Evolutionary conservation across 2,329 filamentous ascomycete species (phyloP).

Genomic region (Byssothecium circinans): DNA sequence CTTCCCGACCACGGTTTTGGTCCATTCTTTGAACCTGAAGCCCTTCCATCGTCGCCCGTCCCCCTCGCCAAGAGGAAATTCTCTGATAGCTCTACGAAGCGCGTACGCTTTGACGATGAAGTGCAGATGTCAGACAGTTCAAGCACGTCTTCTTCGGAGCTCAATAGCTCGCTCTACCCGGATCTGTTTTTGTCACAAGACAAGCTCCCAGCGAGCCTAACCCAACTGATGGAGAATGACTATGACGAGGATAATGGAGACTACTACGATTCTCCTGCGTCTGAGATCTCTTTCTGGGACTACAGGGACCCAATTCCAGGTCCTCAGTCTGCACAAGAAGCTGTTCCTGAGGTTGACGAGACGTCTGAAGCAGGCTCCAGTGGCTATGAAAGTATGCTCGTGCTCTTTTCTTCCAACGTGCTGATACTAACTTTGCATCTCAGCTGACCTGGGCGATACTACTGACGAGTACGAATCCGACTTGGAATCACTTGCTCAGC

Average conservation of each 20-base stretch:
- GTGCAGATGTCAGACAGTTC: conserved; percentile 65
- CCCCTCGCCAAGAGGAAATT: conserved; percentile 38
- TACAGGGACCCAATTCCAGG: conserved; percentile 41
- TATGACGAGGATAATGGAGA: conserved; percentile 49
- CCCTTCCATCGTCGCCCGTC: conserved; percentile 46
- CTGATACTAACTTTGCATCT: conserved; percentile 51
- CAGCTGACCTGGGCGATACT: conserved; percentile 63
- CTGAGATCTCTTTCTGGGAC: conserved; percentile 63
- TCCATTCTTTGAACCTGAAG: conserved; percentile 45
- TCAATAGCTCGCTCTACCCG: conserved; percentile 69
- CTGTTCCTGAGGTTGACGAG: conserved; percentile 36
- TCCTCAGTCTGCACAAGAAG: conserved; percentile 6
- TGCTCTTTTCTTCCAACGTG: no score
- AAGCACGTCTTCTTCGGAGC: conserved; percentile 51
- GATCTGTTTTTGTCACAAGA: conserved; percentile 79
- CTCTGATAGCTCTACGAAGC: conserved; percentile 53
- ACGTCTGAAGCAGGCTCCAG: conserved; percentile 54
- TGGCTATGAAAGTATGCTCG: conserved; percentile 61
- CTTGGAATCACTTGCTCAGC: conserved; percentile 50
- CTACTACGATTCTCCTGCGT: conserved; percentile 49
- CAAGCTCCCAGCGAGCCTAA: conserved; percentile 70
- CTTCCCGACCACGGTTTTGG: conserved; percentile 38
- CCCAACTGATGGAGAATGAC: conserved; percentile 68
- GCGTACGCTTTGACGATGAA: conserved; percentile 72
- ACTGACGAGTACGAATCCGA: conserved; percentile 58